A percentile compares a stretch with the other conserved stretches of the same genome.
Conservation (phyloP, 768 basidiomycete species). For the Gloeostereum incarnatum region DNA sequence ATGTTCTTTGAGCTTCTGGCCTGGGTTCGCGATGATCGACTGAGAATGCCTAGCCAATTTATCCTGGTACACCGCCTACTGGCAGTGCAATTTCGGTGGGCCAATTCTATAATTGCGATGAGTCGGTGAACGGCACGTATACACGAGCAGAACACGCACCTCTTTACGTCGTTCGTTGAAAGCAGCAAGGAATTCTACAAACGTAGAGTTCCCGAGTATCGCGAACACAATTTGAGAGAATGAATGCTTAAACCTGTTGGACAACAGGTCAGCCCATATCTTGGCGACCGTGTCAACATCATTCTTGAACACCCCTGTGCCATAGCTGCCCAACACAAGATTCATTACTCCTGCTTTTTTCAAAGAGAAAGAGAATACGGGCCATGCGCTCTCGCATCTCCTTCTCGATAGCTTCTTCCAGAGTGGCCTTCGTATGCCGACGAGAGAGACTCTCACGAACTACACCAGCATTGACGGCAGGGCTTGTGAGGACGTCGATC, state of each 20-base stretch:
- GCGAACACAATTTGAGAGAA: slow-evolving; percentile 65
- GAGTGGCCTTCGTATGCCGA: not conserved
- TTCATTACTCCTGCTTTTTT: slow-evolving; percentile 47
- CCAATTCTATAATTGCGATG: too few relatives aligned
- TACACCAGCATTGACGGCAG: slow-evolving; percentile 65
- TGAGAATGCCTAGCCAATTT: too few relatives aligned
- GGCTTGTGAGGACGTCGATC: slow-evolving; percentile 59
- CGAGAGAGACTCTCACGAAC: slow-evolving; percentile 17
- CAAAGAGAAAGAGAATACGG: slow-evolving; percentile 55
- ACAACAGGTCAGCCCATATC: slow-evolving; percentile 58
- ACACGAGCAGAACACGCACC: too few relatives aligned
- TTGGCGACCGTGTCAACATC: slow-evolving; percentile 44
- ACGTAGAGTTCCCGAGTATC: slow-evolving; percentile 45
- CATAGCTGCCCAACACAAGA: slow-evolving; percentile 67
- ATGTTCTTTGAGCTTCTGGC: too few relatives aligned
- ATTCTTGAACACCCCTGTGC: slow-evolving; percentile 73
- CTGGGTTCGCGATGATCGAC: too few relatives aligned
- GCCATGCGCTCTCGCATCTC: slow-evolving; percentile 68
- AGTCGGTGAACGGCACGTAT: too few relatives aligned
- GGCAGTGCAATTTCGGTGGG: too few relatives aligned
- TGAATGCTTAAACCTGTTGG: slow-evolving; percentile 36
- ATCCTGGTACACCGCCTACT: too few relatives aligned
- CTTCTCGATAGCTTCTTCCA: slow-evolving; percentile 33
- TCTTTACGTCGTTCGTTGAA: not conserved
- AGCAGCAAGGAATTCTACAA: slow-evolving; percentile 12